Evolutionary conservation across 2,329 filamentous ascomycete species (phyloP), one percentile per base, ranked within the genome.

Genomic region (Whalleya microplaca): DNA sequence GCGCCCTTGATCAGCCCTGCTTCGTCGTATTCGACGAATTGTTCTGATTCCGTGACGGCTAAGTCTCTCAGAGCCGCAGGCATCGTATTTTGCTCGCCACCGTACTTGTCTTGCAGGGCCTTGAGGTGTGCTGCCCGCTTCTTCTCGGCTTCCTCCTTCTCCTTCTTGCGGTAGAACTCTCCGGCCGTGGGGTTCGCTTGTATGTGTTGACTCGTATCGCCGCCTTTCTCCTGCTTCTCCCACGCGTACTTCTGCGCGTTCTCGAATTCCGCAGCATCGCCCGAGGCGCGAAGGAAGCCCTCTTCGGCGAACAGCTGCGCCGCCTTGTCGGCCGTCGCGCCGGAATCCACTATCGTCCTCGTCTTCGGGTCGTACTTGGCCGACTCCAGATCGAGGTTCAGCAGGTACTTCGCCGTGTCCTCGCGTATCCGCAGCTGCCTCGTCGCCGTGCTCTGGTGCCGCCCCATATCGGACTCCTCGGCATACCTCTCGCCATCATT

Each of bases 361-460:
- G 93, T 97, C 72, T 99, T 99, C 0, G 95, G 95, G 69, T 99
- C 94, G 75, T 99, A 99, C 73, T 96, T 96, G 1, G 96, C 95
- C 1, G 93, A 97, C 69, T 99, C 95, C 2, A 96, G 82, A 70
- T 99, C 95, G 23, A 99, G 84, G 70, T 98, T 98, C 8, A 97
- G 79, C 2, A 99, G 81, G 71, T 99, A 99, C 70, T 97, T 98
- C 20, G 95, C 95, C 0, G 95, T 99, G 72, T 99, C 95, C 76
- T 99, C 95, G 72, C 95, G 85, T 72, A 99, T 86, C 61, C 95
- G 86, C 55, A 99, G 80, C 70, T 98, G 96, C 56, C 92, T 84
- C 1, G 95, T 96, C 6, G 92, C 90, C 20, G 92, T 97, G 65
- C 89, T 89, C 73, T 97, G 92, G 68, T 96, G 89, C 61, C 93